Evolutionary conservation across 140 eudicot species (phyloP).

Genomic region (Anethum foeniculum): DNA sequence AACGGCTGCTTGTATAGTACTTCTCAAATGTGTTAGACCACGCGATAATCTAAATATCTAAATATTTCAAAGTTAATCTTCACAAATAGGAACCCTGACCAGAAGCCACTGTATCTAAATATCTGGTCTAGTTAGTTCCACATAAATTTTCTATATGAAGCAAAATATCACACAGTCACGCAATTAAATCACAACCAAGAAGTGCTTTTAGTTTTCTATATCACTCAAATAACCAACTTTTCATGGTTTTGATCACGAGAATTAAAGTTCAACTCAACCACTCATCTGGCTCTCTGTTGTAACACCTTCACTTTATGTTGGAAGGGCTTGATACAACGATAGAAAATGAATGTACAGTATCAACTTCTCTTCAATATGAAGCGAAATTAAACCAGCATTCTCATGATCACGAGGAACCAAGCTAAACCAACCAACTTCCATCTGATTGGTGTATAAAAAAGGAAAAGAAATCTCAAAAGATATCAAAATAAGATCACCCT

Average conservation of each 20-base stretch:
- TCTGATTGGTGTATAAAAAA: neutral
- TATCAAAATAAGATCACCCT: neutral
- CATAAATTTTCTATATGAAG: neutral
- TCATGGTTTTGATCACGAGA: conserved; percentile 15
- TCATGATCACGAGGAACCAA: conserved; percentile 7
- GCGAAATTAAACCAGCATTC: neutral
- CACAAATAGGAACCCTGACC: neutral
- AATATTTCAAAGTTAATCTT: no score
- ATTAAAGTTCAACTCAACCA: neutral
- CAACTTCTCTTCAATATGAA: neutral
- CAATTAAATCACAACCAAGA: neutral
- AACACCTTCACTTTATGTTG: neutral
- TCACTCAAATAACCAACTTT: neutral
- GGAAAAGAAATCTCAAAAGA: neutral
- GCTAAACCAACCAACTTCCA: conserved; percentile 5
- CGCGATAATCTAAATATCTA: no score
- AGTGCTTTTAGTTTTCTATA: neutral
- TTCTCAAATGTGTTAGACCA: no score
- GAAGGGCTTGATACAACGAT: neutral
- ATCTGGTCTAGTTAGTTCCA: neutral
- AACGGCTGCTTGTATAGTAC: no score
- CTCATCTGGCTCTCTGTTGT: neutral
- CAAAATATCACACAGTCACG: neutral
- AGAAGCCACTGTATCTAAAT: neutral
- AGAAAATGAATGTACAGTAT: neutral